phyloP scores from a whole-genome alignment of 2,329 filamentous ascomycete genomes.

The Amesomyces nigricolor region DNA sequence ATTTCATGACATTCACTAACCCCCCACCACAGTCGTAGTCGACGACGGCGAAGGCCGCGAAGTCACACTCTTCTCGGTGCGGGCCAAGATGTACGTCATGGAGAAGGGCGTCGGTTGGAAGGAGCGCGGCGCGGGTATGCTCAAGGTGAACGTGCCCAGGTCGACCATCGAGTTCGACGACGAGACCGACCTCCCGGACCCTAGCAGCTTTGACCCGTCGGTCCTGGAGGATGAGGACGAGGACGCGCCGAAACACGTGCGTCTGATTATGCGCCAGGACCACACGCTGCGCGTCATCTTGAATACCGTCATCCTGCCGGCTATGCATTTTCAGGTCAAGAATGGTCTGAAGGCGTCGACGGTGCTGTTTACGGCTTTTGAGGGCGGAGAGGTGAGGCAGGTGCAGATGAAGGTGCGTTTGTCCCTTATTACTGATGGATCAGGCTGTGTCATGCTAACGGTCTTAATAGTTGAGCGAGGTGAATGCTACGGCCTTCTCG shows the following conservation, averaged over 20 bases:
- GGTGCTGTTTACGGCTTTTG: constrained; percentile 61
- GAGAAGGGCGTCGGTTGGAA: constrained; percentile 73
- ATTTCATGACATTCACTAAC: not conserved
- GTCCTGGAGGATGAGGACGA: constrained; percentile 42
- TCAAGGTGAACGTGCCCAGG: constrained; percentile 75
- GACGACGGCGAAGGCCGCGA: constrained; percentile 88
- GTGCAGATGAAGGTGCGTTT: constrained; percentile 55
- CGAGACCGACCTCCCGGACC: constrained; percentile 39
- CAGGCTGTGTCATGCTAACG: not conserved
- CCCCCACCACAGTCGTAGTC: constrained; percentile 48
- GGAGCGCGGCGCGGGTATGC: constrained; percentile 75
- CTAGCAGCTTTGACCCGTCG: constrained; percentile 52
- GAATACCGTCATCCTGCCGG: constrained; percentile 74
- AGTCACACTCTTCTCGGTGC: constrained; percentile 64
- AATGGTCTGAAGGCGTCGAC: constrained; percentile 65
- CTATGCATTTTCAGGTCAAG: constrained; percentile 74
- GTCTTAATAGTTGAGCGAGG: constrained; percentile 21
- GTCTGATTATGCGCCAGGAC: constrained; percentile 87
- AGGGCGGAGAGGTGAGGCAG: constrained; percentile 49
- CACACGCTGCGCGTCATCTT: constrained; percentile 81
- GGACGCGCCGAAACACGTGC: constrained; percentile 45
- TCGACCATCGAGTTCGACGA: constrained; percentile 52
- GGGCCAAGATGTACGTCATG: constrained; percentile 81
- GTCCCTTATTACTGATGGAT: not conserved
- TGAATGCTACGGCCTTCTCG: constrained; percentile 24